phyloP scores from a whole-genome alignment of 2,329 filamentous ascomycete species.

The Pseudocercospora eumusae region DNA sequence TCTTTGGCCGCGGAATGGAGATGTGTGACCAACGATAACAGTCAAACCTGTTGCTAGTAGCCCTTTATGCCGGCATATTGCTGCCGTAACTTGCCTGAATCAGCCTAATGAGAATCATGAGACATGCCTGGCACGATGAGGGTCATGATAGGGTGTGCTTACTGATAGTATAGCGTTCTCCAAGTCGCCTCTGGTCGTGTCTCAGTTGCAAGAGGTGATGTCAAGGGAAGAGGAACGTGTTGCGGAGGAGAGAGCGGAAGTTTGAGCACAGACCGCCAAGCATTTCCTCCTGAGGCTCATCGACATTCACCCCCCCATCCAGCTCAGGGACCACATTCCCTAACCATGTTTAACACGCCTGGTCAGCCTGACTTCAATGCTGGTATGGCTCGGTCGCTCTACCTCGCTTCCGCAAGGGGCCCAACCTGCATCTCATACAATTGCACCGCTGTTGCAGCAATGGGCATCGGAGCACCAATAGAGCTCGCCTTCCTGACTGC shows the following conservation, averaged over 20 bases:
- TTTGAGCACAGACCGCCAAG: not conserved
- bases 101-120: not conserved
- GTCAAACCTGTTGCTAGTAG: not conserved
- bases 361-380: not conserved
- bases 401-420: not conserved
- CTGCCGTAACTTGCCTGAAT: not conserved
- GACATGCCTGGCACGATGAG: not conserved
- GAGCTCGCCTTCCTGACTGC: not conserved
- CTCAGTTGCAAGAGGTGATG: not conserved
- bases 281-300: not conserved
- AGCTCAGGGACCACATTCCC: not conserved
- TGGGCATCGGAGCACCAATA: not conserved
- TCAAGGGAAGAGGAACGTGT: not conserved
- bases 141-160: not conserved
- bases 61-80: not conserved
- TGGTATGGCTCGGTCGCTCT: not conserved
- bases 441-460: not conserved
- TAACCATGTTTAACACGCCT: not conserved
- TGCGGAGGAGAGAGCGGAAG: not conserved
- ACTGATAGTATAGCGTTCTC: too few species aligned
- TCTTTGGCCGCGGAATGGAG: too few species aligned
- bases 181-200: too few species aligned
- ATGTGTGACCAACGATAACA: too few species aligned
- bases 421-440: not conserved
- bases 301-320: not conserved